These are phyloP conservation scores for Aureobasidium musti DNA, from an alignment of 2,329 filamentous ascomycete species.

Conservation along the genomic window DNA sequence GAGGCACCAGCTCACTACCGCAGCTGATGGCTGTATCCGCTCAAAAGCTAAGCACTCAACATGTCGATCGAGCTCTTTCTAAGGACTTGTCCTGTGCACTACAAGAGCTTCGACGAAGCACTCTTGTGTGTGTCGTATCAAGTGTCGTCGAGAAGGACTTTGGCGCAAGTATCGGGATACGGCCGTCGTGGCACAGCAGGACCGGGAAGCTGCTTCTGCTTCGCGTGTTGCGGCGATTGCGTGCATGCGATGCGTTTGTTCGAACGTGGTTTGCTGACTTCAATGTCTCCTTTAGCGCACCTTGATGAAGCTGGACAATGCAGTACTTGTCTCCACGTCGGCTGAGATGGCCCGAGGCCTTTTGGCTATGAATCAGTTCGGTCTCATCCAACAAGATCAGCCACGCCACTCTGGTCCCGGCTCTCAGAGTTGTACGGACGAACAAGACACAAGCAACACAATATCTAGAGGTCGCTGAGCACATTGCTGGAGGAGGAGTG, in stretches of 20 bases:
- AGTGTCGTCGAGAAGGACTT: conserved; percentile 4
- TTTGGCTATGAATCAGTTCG: neutral
- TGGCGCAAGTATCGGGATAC: neutral
- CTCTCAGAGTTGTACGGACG: neutral
- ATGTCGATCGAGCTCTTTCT: neutral
- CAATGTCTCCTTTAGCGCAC: neutral
- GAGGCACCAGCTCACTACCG: neutral
- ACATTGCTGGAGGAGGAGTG: neutral
- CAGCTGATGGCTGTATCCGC: neutral
- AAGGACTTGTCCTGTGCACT: neutral
- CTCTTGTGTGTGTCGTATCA: neutral
- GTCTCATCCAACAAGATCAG: neutral
- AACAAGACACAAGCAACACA: neutral
- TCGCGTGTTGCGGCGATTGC: conserved; percentile 5
- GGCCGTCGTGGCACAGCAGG: neutral
- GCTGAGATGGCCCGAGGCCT: neutral
- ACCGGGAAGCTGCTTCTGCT: conserved; percentile 1
- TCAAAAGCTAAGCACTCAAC: neutral
- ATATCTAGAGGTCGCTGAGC: neutral
- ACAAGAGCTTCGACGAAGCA: neutral
- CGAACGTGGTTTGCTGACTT: neutral
- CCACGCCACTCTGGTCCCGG: neutral
- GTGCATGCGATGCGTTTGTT: neutral
- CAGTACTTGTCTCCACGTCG: conserved; percentile 18
- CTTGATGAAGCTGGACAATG: conserved; percentile 25